These are phyloP conservation scores for Phytophthora lateralis DNA, from an alignment of 352 stramenopile species.

Conservation along the genomic window DNA sequence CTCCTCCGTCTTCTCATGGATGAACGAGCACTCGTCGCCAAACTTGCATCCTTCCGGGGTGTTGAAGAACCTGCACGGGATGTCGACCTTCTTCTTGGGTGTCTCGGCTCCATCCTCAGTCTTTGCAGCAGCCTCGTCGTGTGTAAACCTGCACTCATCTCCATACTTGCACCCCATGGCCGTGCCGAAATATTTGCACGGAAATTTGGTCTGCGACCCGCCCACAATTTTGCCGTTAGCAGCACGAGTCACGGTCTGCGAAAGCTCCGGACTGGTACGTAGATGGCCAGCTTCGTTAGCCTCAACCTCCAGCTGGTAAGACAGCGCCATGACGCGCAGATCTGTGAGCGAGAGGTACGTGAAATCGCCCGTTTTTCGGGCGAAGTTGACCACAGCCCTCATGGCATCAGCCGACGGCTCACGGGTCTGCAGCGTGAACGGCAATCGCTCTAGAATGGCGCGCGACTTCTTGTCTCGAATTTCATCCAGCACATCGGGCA, in stretches of 20 bases:
- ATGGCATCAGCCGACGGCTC: conserved; percentile 84
- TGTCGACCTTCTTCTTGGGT: conserved; percentile 64
- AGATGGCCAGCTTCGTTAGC: conserved; percentile 71
- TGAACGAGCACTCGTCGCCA: conserved; percentile 72
- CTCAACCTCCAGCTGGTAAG: conserved; percentile 87
- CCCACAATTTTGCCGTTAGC: conserved; percentile 74
- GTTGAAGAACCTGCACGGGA: conserved; percentile 82
- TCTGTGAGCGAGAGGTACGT: conserved; percentile 84
- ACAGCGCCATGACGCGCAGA: conserved; percentile 87
- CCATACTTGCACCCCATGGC: conserved; percentile 86
- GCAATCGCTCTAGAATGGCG: conserved; percentile 67
- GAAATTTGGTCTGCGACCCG: conserved; percentile 47
- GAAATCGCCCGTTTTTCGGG: conserved; percentile 88
- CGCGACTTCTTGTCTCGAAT: conserved; percentile 86
- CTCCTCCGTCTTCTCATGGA: conserved; percentile 58
- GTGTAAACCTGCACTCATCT: conserved; percentile 79
- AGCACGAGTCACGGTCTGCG: conserved; percentile 67
- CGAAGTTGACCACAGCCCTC: conserved; percentile 81
- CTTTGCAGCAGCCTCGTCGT: conserved; percentile 45
- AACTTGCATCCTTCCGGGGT: conserved; percentile 73
- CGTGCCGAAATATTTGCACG: conserved; percentile 83
- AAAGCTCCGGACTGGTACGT: conserved; percentile 68
- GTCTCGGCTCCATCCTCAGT: conserved; percentile 26
- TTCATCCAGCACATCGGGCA: conserved; percentile 82
- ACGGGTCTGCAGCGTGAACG: conserved; percentile 78